A percentile compares a stretch with the other conserved stretches of the same genome.
Conservation (phyloP, 2,329 filamentous ascomycete genomes). For the Alternaria burnsii region DNA sequence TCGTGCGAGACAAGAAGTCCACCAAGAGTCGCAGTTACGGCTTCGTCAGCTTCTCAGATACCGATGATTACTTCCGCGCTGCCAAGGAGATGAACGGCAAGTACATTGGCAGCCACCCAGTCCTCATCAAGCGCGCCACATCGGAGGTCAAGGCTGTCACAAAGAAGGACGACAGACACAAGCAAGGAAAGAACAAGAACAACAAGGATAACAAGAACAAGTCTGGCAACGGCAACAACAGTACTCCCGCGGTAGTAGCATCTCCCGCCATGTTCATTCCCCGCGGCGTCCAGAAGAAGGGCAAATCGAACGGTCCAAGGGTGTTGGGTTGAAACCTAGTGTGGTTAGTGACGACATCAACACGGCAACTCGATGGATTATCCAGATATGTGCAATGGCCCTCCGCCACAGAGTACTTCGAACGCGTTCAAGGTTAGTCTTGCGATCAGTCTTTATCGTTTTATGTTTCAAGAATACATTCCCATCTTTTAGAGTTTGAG, state of each 20-base stretch:
- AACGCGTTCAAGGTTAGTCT: conserved; percentile 6
- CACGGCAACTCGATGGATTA: not conserved
- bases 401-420: not conserved
- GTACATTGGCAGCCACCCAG: conserved; percentile 97
- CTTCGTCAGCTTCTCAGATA: conserved; percentile 94
- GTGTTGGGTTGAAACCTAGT: conserved; percentile 36
- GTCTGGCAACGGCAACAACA: conserved; percentile 15
- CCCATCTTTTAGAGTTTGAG: too few relatives aligned
- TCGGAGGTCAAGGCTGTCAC: conserved; percentile 86
- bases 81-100: conserved; percentile 99
- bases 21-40: conserved; percentile 97
- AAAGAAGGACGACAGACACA: conserved; percentile 57
- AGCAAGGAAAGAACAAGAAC: conserved; percentile 61
- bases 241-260: conserved; percentile 22
- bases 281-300: conserved; percentile 44
- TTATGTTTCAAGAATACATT: not conserved
- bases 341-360: not conserved
- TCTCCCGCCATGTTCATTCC: conserved; percentile 37
- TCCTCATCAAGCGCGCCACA: conserved; percentile 84
- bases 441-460: not conserved
- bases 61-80: conserved; percentile 95
- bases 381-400: not conserved
- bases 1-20: conserved; percentile 93
- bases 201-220: conserved; percentile 46
- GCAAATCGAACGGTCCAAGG: conserved; percentile 38